A percentile compares a stretch with the other conserved stretches of the same genome.
Evolutionary conservation across 108 stramenopile genomes (phyloP).

Genomic region (Nitzschia palea): DNA sequence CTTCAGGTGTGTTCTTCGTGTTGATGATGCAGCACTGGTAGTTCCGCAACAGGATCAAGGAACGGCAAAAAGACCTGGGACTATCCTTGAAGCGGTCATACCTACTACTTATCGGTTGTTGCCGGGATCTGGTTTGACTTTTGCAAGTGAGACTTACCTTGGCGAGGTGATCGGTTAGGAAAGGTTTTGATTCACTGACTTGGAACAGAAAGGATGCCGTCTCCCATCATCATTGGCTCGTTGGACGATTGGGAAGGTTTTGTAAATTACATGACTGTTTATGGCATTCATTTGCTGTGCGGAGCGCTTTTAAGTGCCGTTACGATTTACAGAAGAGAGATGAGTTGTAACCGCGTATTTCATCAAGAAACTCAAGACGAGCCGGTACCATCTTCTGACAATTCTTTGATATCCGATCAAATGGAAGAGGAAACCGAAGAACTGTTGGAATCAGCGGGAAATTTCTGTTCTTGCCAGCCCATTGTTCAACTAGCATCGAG

Average conservation of each 20-base stretch:
- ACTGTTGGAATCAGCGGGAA: constrained; percentile 63
- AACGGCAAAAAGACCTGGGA: too few relatives aligned
- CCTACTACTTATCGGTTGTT: too few relatives aligned
- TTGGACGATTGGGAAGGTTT: constrained; percentile 29
- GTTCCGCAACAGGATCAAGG: too few relatives aligned
- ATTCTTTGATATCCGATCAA: constrained; percentile 7
- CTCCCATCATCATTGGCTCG: background rate
- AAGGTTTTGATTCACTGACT: too few relatives aligned
- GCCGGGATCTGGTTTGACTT: too few relatives aligned
- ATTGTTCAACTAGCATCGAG: constrained; percentile 14
- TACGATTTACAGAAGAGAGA: constrained; percentile 74
- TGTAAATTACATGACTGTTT: constrained; percentile 16
- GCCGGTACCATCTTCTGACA: constrained; percentile 1
- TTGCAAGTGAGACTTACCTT: too few relatives aligned
- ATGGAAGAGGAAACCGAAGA: constrained; percentile 55
- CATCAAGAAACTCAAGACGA: constrained; percentile 49
- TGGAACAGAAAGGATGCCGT: too few relatives aligned
- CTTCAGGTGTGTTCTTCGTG: too few relatives aligned
- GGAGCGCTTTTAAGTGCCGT: constrained; percentile 47
- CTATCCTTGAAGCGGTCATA: too few relatives aligned
- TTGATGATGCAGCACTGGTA: too few relatives aligned
- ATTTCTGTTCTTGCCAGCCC: constrained; percentile 34
- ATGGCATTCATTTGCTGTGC: constrained; percentile 23
- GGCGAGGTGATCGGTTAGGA: too few relatives aligned
- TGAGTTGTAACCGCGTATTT: constrained; percentile 84